Conservation (phyloP, 352 stramenopile genomes). For the Globisporangium uncinulatum region DNA sequence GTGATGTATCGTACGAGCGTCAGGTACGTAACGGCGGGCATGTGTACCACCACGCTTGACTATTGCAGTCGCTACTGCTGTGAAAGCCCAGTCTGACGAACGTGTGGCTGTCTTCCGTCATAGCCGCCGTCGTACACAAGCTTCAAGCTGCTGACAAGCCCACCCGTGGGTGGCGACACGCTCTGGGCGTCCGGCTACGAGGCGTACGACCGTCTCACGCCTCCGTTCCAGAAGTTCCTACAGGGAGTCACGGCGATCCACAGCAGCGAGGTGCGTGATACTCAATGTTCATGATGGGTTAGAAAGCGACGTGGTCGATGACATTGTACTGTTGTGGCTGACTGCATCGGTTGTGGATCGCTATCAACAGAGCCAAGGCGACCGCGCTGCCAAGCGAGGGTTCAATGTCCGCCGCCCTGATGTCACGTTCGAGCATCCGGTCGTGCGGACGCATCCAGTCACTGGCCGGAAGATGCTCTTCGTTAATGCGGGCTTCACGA, state of each 20-base stretch:
- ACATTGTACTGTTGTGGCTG: neutral
- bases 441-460: constrained; percentile 35
- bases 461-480: constrained; percentile 30
- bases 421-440: constrained; percentile 33
- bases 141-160: constrained; percentile 26
- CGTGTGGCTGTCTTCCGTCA: no score
- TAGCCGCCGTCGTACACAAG: constrained; percentile 25
- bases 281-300: no score
- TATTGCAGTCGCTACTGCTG: neutral
- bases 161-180: constrained; percentile 30
- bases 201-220: constrained; percentile 36
- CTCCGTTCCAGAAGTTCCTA: constrained; percentile 29
- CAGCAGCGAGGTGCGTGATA: constrained; percentile 21
- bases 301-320: neutral
- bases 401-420: constrained; percentile 24
- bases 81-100: neutral
- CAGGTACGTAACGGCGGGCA: constrained; percentile 5
- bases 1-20: constrained; percentile 22
- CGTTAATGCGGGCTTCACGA: constrained; percentile 34
- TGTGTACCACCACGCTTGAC: neutral
- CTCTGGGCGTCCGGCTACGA: constrained; percentile 37
- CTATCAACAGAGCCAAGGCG: constrained; percentile 15
- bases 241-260: constrained; percentile 36
- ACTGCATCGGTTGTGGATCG: no score
- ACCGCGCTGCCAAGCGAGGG: constrained; percentile 15